phyloP scores from a whole-genome alignment of 345 rosid species.

The Zanthoxylum bungeanum region DNA sequence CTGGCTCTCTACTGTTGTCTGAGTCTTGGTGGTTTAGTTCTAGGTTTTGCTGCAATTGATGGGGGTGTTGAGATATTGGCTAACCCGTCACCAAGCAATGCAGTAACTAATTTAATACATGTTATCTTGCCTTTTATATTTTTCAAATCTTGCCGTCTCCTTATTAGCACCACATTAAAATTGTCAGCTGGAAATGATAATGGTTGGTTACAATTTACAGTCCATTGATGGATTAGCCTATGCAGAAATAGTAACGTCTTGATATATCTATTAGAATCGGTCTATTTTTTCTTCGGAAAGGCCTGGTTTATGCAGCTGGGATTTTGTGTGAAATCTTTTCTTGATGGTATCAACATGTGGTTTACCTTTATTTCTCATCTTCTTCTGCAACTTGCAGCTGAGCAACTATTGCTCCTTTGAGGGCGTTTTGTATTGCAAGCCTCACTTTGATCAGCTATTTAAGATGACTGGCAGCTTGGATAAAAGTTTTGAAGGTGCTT shows the following conservation, averaged over 20 bases:
- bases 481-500: constrained; percentile 69
- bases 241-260: too few relatives aligned
- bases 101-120: too few relatives aligned
- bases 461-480: constrained; percentile 78
- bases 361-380: constrained; percentile 7
- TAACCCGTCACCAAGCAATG: too few relatives aligned
- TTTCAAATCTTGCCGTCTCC: background rate
- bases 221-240: too few relatives aligned
- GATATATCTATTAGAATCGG: background rate
- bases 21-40: too few relatives aligned
- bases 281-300: background rate
- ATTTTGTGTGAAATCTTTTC: background rate
- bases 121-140: background rate
- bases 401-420: constrained; percentile 62
- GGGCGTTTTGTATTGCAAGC: constrained; percentile 78
- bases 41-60: too few relatives aligned
- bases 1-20: too few relatives aligned
- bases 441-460: constrained; percentile 75
- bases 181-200: background rate
- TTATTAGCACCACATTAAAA: background rate
- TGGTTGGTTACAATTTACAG: background rate
- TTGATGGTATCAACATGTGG: background rate
- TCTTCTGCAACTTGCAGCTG: constrained; percentile 40
- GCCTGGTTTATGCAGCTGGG: background rate
- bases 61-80: too few relatives aligned